Evolutionary conservation across 2,329 filamentous ascomycete genomes (phyloP).

Genomic region (Sclerotinia nivalis): DNA sequence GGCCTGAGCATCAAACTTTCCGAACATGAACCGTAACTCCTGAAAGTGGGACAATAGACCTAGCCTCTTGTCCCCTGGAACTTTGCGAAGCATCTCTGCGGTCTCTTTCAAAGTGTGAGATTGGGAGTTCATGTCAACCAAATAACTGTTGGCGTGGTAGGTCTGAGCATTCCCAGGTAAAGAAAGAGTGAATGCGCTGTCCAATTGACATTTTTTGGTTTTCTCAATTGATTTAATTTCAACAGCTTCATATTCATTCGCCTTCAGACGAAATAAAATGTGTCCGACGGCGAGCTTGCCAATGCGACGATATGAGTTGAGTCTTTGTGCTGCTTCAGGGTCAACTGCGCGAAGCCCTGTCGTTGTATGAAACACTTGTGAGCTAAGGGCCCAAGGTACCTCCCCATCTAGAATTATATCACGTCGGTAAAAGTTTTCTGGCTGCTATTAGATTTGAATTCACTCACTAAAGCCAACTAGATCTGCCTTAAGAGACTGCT

Average conservation of each 20-base stretch:
- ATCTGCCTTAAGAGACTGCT: neutral
- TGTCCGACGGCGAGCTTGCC: conserved; percentile 4
- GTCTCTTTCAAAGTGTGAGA: neutral
- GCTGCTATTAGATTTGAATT: neutral
- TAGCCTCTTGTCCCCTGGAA: neutral
- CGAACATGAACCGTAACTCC: neutral
- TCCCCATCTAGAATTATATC: neutral
- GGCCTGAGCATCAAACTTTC: neutral
- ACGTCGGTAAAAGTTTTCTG: neutral
- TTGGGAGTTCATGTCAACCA: neutral
- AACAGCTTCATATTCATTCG: conserved; percentile 1
- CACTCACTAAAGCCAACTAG: neutral
- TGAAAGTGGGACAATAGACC: neutral
- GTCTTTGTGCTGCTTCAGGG: neutral
- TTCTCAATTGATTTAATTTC: neutral
- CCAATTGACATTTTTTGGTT: neutral
- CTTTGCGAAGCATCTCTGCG: neutral
- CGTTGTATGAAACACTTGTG: neutral
- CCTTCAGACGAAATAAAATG: neutral
- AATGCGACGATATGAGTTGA: conserved; percentile 5
- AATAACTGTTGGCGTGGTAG: neutral
- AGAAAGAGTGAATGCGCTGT: neutral
- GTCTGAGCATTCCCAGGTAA: neutral
- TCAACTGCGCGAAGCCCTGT: neutral
- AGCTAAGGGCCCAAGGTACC: neutral